Evolutionary conservation across 208 protist species (phyloP), one percentile per base, ranked within the genome.

Genomic region (Trypanosomatidae sp.): DNA sequence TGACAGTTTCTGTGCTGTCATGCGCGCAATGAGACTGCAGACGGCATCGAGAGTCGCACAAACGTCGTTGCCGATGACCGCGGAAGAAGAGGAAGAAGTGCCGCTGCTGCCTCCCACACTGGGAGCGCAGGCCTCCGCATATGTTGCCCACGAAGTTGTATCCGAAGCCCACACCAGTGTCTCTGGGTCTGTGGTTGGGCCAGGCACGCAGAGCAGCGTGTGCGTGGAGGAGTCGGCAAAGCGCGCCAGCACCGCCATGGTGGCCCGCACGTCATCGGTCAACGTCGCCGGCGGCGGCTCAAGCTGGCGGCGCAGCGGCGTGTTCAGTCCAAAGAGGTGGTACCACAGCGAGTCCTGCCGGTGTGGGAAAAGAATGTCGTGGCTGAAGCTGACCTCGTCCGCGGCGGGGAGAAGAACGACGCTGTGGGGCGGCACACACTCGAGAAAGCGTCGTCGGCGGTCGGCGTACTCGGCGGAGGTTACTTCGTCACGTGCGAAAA

Each of bases 321-420:
- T 56, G 28, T 25, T 25, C 22, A 85, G 50, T 1, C 85, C 85
- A 52, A 91, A 91, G 25, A 91, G 73, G 56, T 91, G 87, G 17
- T 81, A 84, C 67, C 83, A 87, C 49, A 89, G 41, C 2, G 81
- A 73, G 68, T 89, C 75, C 46, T 89, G 84, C 6, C 79, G 74
- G 53, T 81, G 75, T 1, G 79, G 77, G 25, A 66, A 70, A 5
- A 82, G 41, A 25, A 89, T 86, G 60, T 89, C 84, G 64, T 83
- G 69, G 4, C 73, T 83, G 30, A 66, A 73, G 10, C 39, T 25
- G 7, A 60, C 15, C 30, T 77, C 72, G 53, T 89, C 82, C 0
- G 81, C 79, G 3, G 84, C 83, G 5, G 84, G 84, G 1, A 91
- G 53, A 13, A 91, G 22, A 1, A 85, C 44, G 15, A 91, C 28